A percentile compares a stretch with the other conserved stretches of the same genome.
Evolutionary conservation across 441 rosid genomes (phyloP).

Genomic region (Dalechampia spathulata): DNA sequence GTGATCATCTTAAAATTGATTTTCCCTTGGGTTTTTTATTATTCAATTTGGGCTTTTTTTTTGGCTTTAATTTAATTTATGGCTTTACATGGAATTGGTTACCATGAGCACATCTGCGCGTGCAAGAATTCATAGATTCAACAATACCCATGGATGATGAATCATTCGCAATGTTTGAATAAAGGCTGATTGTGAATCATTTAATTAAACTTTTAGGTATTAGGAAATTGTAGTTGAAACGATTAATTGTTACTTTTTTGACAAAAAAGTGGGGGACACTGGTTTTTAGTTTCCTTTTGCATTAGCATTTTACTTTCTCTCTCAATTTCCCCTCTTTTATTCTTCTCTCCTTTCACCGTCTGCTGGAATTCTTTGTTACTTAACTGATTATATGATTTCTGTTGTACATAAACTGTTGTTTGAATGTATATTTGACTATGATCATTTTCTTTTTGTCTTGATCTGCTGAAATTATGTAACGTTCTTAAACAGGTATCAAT

Average conservation of each 20-base stretch:
- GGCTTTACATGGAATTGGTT: neutral
- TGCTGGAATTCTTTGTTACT: neutral
- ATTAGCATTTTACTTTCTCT: neutral
- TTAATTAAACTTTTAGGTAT: neutral
- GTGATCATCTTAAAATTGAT: too few species aligned
- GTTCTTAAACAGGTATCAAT: slow-evolving; percentile 65
- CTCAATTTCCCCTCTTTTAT: neutral
- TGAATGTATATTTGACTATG: neutral
- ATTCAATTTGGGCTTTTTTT: too few species aligned
- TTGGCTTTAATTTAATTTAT: too few species aligned
- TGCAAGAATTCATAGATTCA: neutral
- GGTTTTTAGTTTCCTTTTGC: neutral
- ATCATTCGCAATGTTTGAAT: neutral
- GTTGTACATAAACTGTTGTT: neutral
- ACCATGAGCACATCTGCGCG: neutral
- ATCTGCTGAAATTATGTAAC: slow-evolving; percentile 12
- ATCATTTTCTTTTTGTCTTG: neutral
- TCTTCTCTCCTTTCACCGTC: neutral
- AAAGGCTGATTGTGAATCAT: neutral
- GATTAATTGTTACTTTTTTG: neutral
- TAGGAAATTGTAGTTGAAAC: neutral
- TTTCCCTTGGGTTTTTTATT: too few species aligned
- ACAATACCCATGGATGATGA: neutral
- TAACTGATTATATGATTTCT: neutral
- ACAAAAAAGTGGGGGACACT: neutral